Evolutionary conservation across 495 filamentous ascomycete genomes (phyloP).

Genomic region (Annulohypoxylon stygium): DNA sequence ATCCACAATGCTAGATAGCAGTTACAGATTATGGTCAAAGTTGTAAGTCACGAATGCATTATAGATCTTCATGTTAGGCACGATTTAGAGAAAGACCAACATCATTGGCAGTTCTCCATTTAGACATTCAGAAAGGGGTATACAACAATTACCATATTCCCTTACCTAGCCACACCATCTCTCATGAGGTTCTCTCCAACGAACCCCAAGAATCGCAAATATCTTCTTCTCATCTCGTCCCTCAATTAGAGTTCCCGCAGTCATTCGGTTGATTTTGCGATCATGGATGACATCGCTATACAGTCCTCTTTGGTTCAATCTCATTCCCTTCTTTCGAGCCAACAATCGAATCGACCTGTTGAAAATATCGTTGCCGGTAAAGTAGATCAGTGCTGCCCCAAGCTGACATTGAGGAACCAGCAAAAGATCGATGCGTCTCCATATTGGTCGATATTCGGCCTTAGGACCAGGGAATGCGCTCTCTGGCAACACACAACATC

Average conservation of each 20-base stretch:
- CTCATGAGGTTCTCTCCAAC: slow-evolving; percentile 86
- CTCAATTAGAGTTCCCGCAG: slow-evolving; percentile 80
- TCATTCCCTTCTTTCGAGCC: slow-evolving; percentile 85
- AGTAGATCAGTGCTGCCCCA: slow-evolving; percentile 93
- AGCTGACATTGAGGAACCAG: slow-evolving; percentile 84
- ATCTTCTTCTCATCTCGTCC: slow-evolving; percentile 83
- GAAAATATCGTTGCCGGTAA: slow-evolving; percentile 97
- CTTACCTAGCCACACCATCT: slow-evolving; percentile 74
- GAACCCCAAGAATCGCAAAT: slow-evolving; percentile 86
- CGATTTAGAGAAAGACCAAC: background rate
- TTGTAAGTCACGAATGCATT: background rate
- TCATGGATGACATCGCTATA: slow-evolving; percentile 80
- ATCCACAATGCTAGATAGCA: background rate
- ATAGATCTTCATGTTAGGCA: background rate
- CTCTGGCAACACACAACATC: slow-evolving; percentile 77
- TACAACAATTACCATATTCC: background rate
- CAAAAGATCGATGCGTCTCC: slow-evolving; percentile 89
- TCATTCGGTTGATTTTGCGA: slow-evolving; percentile 70
- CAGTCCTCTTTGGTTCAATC: slow-evolving; percentile 87
- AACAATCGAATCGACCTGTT: slow-evolving; percentile 89
- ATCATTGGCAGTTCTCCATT: background rate
- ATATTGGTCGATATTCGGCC: slow-evolving; percentile 57
- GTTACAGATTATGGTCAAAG: background rate
- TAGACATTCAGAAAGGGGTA: background rate
- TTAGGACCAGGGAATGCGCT: slow-evolving; percentile 39